Evolutionary conservation across 805 yeast genomes (phyloP), one percentile per base, ranked within the genome.

Genomic region (Maudiozyma turicensis): DNA sequence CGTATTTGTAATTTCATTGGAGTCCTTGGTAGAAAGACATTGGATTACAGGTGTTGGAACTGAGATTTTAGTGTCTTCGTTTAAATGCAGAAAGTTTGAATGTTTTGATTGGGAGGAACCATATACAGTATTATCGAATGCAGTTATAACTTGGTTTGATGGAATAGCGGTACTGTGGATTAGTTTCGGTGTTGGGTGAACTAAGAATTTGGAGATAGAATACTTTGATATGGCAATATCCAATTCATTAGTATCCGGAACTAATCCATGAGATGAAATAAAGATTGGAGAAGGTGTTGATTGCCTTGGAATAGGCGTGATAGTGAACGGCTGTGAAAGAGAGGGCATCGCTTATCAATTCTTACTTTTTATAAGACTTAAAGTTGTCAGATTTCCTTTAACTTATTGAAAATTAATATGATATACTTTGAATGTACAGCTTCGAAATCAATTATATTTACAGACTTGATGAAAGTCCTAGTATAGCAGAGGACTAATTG

Each of bases 131-230:
- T 47, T 43, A 46, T 60, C 58, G 40, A 65, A 66, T 1, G 68
- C 64, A n/a, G 66, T 62, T 13, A 66, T 62, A 38, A 57, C 53
- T 38, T 58, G 60, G 3, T 67, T 65, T 5, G 69, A 63, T 30
- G 69, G 67, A 15, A 66, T 63, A 13, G 70, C 58, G 26, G 58
- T 50, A 47, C 61, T 63, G 34, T 57, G 58, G 3, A 62, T 54
- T n/a, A 65, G 50, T 45, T 60, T 66, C 15, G 70, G 70, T 1
- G 69, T 63, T 32, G 70, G 70, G 48, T 66, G 66, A 13, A 66
- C 56, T 8, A 66, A 50, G 49, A 62, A 66, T 49, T 66, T 67
- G 13, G 65, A 59, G 29, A 66, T 54, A 3, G 68, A 60, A 30
- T 66, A 65, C 15, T 65, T 68, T 1, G 68, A 65, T 9, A 66